These are phyloP conservation scores for Decorospora gaudefroyi DNA, from an alignment of 2,329 filamentous ascomycete species.

Conservation along the genomic window DNA sequence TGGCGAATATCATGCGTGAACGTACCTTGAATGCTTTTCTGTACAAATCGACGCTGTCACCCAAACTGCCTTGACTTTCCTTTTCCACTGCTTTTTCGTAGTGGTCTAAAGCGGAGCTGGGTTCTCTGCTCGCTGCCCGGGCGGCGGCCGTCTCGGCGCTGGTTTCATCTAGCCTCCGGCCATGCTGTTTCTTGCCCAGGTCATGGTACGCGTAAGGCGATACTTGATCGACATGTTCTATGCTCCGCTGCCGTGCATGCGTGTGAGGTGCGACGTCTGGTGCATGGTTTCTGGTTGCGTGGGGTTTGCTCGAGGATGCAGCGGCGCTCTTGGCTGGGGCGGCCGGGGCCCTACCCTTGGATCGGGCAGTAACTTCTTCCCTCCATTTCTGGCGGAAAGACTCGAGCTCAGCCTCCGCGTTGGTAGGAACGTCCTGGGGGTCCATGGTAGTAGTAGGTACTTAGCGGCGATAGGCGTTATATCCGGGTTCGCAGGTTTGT, in stretches of 20 bases:
- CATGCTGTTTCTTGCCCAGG: conserved; percentile 53
- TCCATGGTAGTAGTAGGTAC: conserved; percentile 26
- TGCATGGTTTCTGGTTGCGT: conserved; percentile 30
- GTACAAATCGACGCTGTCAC: conserved; percentile 86
- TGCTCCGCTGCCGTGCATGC: conserved; percentile 34
- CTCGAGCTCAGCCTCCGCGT: conserved; percentile 71
- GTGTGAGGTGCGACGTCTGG: conserved; percentile 27
- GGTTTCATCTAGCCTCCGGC: conserved; percentile 51
- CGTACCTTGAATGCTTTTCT: conserved; percentile 83
- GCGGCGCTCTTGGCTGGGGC: conserved; percentile 21
- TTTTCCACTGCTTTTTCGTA: conserved; percentile 91
- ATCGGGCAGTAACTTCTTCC: conserved; percentile 70
- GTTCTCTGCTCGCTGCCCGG: conserved; percentile 53
- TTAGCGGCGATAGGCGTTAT: conserved; percentile 24
- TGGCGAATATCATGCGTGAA: neutral
- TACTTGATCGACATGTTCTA: conserved; percentile 49
- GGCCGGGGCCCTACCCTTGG: conserved; percentile 39
- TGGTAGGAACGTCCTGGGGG: conserved; percentile 27
- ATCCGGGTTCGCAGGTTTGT: conserved; percentile 38
- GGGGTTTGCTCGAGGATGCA: conserved; percentile 28
- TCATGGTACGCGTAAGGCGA: conserved; percentile 52
- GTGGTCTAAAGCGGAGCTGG: conserved; percentile 81
- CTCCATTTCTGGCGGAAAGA: conserved; percentile 85
- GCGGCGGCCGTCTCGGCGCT: conserved; percentile 40
- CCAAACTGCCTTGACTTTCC: conserved; percentile 81